Evolutionary conservation across 345 rosid species (phyloP), one percentile per base, ranked within the genome.

Genomic region (Salix arbutifolia): DNA sequence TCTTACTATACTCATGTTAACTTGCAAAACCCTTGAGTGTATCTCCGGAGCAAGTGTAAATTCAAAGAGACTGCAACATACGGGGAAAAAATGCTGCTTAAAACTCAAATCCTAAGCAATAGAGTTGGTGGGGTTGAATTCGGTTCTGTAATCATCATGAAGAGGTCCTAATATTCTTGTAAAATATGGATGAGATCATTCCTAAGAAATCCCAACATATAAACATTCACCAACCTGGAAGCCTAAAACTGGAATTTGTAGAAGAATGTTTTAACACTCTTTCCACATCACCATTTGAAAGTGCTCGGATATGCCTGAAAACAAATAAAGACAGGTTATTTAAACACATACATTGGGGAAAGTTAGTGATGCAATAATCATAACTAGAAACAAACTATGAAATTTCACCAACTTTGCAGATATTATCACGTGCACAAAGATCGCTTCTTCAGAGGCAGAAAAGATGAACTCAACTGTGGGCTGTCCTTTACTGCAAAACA

Each of bases 381-480:
- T 58, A 56, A n/a, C 28, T n/a, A n/a, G 62, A 68, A 66, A 79
- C 70, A 73, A 67, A 68, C 6, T 14, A 67, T 73, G 70, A 65
- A 71, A 67, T 67, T 86, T 78, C 79, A 89, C 98, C 56, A 67
- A 92, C 99, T 94, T 96, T 85, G 99, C 94, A 48, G 97, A 91
- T 76, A 94, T 84, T 77, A 92, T 81, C 71, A 84, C 97, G 86
- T 94, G 99, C 74, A 91, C 94, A 85, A 89, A 92, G 76, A 96
- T 87, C 14, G 98, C 91, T 85, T 96, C 99, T 81, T 91, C 94
- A 21, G 97, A 90, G 44, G 99, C 98, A 85, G 99, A 87, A 88
- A 96, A 96, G 77, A 93, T 82, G 85, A 96, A 92, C 85, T 96
- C 99, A 76, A 91, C 82, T 8, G 91, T 87, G 64, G 92, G 97